phyloP scores from a whole-genome alignment of 345 rosid species.

The Eucalyptus tenuipes region DNA sequence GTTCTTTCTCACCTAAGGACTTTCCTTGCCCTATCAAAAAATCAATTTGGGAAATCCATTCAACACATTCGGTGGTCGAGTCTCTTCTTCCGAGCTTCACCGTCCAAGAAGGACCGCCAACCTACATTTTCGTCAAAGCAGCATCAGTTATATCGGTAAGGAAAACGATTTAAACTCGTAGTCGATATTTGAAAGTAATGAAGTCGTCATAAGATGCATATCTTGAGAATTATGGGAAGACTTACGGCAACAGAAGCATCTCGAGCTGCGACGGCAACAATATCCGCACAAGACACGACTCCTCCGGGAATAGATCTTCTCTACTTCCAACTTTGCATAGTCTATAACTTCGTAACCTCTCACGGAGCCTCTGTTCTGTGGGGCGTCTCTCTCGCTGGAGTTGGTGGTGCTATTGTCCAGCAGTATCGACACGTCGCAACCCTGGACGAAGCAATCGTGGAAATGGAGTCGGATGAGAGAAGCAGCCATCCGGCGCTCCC shows the following conservation, averaged over 20 bases:
- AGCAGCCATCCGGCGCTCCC: conserved; percentile 44
- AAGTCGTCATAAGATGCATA: background rate
- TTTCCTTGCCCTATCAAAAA: too few species aligned
- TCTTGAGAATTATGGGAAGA: background rate
- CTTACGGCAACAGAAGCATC: conserved; percentile 22
- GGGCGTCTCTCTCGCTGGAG: conserved; percentile 4
- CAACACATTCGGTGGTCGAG: conserved; percentile 13
- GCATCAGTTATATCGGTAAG: background rate
- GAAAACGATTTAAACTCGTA: background rate
- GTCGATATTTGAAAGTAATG: background rate
- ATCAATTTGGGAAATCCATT: too few species aligned
- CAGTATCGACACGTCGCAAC: conserved; percentile 40
- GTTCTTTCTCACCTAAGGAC: too few species aligned
- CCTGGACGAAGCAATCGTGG: conserved; percentile 44
- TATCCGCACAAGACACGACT: conserved; percentile 53
- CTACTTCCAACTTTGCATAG: conserved; percentile 26
- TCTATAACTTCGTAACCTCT: conserved; percentile 41
- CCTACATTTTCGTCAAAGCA: background rate
- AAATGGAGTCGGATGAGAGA: conserved; percentile 50
- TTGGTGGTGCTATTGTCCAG: conserved; percentile 5
- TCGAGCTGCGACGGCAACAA: conserved; percentile 49
- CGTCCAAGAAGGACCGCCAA: conserved; percentile 33
- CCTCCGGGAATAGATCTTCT: conserved; percentile 33
- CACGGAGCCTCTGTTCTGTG: background rate
- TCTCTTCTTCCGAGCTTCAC: conserved; percentile 30